Base-by-base conservation (phyloP, 768 basidiomycete genomes). In the Phaeotremella fagi region DNA sequence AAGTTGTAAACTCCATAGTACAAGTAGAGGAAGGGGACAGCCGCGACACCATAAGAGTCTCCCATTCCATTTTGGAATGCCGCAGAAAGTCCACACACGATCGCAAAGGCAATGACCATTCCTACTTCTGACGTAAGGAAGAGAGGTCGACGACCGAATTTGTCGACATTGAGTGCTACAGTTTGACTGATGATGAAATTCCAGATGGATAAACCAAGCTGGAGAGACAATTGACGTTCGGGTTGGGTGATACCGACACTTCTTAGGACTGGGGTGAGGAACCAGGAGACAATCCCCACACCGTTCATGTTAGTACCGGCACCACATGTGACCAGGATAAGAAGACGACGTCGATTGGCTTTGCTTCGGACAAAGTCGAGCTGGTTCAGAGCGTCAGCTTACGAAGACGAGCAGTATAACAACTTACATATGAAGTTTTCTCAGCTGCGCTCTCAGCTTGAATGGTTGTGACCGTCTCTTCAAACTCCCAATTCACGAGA, bases 1-100 rank as follows among this genome's bases (percentile, higher is more conserved):
- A 61, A 33, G 54, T 69, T 65, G 59, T 69, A 69, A 27, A 57
- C 55, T 15, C 50, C 59, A 37, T 66, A 69, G 57, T 63, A 63
- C 41, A 60, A 38, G 72, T 74, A 76, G 50, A 76, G 64, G 54
- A 66, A 59, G 6, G 68, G 69, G 27, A 76, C 54, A 37, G 68
- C 65, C 24, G 58, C 64, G 28, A 61, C 33, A 3, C 60, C 63
- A 25, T 55, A 51, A 0, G 53, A 46, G 24, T 43, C 33, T 25
- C 50, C 55, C 49, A 61, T 54, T 3, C 63, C 59, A n/a, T 58
- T 57, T 31, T 53, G 57, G 37, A 59, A 65, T 27, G 54, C 27
- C 18, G 61, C 67, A 5, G 66, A 61, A 23, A 62, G 55, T 38
- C 55, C 66, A 37, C 54, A 61, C 31, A 73, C 54, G 46, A 42